phyloP scores from a whole-genome alignment of 768 basidiomycete genomes.

The Kwoniella dendrophila region DNA sequence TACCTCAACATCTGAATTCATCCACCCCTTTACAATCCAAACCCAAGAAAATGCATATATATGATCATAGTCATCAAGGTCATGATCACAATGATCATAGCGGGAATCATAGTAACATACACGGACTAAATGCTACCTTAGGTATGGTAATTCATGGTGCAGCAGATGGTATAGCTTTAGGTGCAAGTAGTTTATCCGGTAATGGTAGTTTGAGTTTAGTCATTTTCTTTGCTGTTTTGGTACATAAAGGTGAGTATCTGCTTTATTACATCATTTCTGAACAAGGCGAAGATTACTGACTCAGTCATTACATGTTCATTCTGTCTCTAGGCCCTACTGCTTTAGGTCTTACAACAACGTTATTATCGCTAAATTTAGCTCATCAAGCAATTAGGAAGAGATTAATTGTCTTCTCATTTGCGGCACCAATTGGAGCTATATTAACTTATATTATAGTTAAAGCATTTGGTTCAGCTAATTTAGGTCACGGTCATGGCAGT shows the following conservation, averaged over 20 bases:
- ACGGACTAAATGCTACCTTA: constrained; percentile 71
- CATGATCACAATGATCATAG: constrained; percentile 23
- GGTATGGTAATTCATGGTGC: constrained; percentile 85
- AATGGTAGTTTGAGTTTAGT: constrained; percentile 67
- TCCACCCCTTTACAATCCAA: constrained; percentile 43
- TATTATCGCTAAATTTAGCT: constrained; percentile 74
- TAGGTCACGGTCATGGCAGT: constrained; percentile 22
- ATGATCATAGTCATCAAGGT: constrained; percentile 29
- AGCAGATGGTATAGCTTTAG: constrained; percentile 89
- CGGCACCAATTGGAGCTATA: constrained; percentile 81
- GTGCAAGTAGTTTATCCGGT: constrained; percentile 61
- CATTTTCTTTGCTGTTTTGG: constrained; percentile 84
- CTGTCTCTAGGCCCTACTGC: constrained; percentile 76
- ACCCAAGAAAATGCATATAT: constrained; percentile 33
- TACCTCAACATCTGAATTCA: constrained; percentile 35
- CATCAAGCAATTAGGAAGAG: constrained; percentile 71
- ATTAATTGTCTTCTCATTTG: constrained; percentile 73
- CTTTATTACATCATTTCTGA: neutral
- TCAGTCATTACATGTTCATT: neutral
- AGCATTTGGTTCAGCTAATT: constrained; percentile 35
- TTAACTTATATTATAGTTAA: constrained; percentile 71
- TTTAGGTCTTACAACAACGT: constrained; percentile 80
- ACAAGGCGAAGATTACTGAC: neutral
- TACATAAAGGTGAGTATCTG: constrained; percentile 74
- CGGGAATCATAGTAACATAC: constrained; percentile 47